Conservation (phyloP, 2,329 filamentous ascomycete species). For the Mycosphaerelloides madeirae region DNA sequence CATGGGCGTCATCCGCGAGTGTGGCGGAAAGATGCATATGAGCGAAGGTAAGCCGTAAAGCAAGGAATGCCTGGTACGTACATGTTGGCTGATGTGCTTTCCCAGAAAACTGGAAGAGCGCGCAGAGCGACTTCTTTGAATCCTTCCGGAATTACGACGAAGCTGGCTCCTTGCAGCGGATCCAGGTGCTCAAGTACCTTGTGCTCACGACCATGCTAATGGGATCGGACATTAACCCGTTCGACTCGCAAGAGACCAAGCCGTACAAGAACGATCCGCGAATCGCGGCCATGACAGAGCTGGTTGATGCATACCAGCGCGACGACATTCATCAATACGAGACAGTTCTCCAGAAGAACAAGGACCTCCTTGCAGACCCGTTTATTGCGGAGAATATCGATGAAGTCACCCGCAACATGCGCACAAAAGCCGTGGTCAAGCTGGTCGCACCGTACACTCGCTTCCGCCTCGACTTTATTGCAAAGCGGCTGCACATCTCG, state of each 20-base stretch:
- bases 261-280: slow-evolving; percentile 94
- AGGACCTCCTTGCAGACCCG: slow-evolving; percentile 81
- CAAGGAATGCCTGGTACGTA: slow-evolving; percentile 21
- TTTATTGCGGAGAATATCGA: slow-evolving; percentile 99
- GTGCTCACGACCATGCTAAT: slow-evolving; percentile 97
- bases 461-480: slow-evolving; percentile 84
- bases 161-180: slow-evolving; percentile 89
- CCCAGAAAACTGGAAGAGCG: slow-evolving; percentile 91
- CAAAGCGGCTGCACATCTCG: slow-evolving; percentile 79
- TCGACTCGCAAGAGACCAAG: slow-evolving; percentile 97
- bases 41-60: slow-evolving; percentile 58
- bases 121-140: slow-evolving; percentile 96
- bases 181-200: slow-evolving; percentile 95
- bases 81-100: slow-evolving; percentile 19
- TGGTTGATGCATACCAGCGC: slow-evolving; percentile 92
- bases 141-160: slow-evolving; percentile 99
- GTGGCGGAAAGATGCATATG: slow-evolving; percentile 99
- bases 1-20: slow-evolving; percentile 98
- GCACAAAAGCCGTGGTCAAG: slow-evolving; percentile 90
- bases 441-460: slow-evolving; percentile 91
- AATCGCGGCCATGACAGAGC: slow-evolving; percentile 93
- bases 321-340: slow-evolving; percentile 94
- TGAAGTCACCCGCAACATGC: slow-evolving; percentile 96
- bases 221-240: slow-evolving; percentile 97
- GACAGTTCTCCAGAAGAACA: slow-evolving; percentile 77